Conservation (phyloP, 176 grass and related monocot genomes). For the Dactylis glomerata region DNA sequence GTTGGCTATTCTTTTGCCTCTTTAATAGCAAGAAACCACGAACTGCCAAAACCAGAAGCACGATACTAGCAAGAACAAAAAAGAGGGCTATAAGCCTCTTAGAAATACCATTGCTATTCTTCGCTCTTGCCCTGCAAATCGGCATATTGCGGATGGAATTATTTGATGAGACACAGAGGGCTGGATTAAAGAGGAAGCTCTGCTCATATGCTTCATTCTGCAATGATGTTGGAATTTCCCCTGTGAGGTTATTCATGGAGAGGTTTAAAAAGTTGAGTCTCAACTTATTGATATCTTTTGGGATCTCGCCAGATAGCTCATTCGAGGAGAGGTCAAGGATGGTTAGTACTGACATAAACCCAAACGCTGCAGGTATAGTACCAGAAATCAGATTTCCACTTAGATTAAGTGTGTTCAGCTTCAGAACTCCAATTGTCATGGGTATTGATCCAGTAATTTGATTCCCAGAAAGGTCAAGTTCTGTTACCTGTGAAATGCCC, state of each 20-base stretch:
- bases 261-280: slow-evolving; percentile 32
- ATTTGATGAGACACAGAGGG: slow-evolving; percentile 42
- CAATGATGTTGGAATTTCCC: slow-evolving; percentile 47
- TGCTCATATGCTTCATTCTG: slow-evolving; percentile 31
- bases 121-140: slow-evolving; percentile 11
- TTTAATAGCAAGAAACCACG: slow-evolving; percentile 22
- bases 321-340: slow-evolving; percentile 61
- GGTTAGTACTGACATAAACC: slow-evolving; percentile 31
- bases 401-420: slow-evolving; percentile 38
- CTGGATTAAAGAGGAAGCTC: slow-evolving; percentile 59
- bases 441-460: slow-evolving; percentile 48
- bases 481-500: slow-evolving; percentile 19
- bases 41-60: slow-evolving; percentile 4
- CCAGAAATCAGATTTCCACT: slow-evolving; percentile 45
- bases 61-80: slow-evolving; percentile 25
- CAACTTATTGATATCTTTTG: slow-evolving; percentile 30
- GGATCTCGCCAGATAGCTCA: slow-evolving; percentile 40
- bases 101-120: neutral
- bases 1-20: neutral
- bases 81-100: slow-evolving; percentile 4
- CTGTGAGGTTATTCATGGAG: slow-evolving; percentile 55
- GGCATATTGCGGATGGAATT: slow-evolving; percentile 22
- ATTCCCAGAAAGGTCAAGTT: slow-evolving; percentile 40
- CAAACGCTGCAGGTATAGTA: slow-evolving; percentile 38
- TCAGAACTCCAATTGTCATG: slow-evolving; percentile 9